phyloP scores from a whole-genome alignment of 345 rosid species.

The Pistacia vera region DNA sequence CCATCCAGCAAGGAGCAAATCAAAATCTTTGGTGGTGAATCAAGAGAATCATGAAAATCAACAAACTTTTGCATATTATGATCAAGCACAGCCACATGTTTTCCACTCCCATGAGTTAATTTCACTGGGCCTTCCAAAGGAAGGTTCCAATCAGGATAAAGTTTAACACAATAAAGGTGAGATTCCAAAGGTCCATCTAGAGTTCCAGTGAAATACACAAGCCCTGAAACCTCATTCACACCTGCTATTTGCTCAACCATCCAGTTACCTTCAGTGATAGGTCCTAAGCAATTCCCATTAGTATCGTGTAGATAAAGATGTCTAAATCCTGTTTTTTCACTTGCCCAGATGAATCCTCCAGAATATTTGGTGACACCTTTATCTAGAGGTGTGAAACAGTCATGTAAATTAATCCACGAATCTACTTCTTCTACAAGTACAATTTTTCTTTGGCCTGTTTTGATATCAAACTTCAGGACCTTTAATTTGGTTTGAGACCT shows the following conservation, averaged over 20 bases:
- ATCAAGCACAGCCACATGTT: conserved; percentile 79
- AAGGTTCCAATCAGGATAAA: conserved; percentile 41
- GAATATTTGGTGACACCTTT: conserved; percentile 51
- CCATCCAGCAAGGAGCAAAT: conserved; percentile 74
- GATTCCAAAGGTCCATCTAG: conserved; percentile 79
- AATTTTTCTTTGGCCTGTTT: conserved; percentile 65
- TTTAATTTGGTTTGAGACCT: conserved; percentile 73
- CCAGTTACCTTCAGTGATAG: conserved; percentile 88
- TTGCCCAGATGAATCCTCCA: conserved; percentile 95
- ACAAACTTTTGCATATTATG: conserved; percentile 81
- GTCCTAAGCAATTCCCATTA: conserved; percentile 72
- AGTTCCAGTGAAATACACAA: conserved; percentile 82
- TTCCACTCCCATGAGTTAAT: conserved; percentile 84
- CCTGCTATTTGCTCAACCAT: conserved; percentile 93
- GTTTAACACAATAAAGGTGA: conserved; percentile 64
- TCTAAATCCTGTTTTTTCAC: conserved; percentile 85
- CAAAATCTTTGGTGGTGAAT: conserved; percentile 67
- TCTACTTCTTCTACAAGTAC: conserved; percentile 67
- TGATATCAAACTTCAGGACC: conserved; percentile 67
- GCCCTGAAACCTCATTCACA: conserved; percentile 63
- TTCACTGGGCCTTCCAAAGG: conserved; percentile 51
- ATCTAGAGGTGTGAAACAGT: conserved; percentile 87
- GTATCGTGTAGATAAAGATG: conserved; percentile 85
- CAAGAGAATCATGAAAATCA: conserved; percentile 84
- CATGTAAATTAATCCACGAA: conserved; percentile 85